Conservation (phyloP, 179 eudicot genomes). For the Camellia oleifera region DNA sequence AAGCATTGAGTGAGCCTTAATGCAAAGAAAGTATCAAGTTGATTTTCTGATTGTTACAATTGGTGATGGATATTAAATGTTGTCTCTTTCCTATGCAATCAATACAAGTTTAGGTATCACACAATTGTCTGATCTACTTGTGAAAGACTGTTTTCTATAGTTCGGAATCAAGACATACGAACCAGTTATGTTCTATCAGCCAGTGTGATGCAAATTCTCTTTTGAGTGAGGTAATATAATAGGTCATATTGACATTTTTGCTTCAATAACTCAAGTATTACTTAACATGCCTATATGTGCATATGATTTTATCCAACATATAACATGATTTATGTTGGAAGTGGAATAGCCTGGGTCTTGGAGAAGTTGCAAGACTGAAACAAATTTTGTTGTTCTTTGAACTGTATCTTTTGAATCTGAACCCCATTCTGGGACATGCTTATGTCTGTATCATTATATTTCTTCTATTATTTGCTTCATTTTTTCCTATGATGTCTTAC, state of each 20-base stretch:
- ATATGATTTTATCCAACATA: too few species aligned
- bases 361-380: background rate
- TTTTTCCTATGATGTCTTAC: too few species aligned
- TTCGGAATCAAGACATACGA: conserved; percentile 83
- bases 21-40: background rate
- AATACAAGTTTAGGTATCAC: background rate
- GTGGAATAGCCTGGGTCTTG: background rate
- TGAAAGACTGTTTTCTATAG: conserved; percentile 35
- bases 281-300: background rate
- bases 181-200: conserved; percentile 91
- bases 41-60: background rate
- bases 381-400: background rate
- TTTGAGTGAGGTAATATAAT: conserved; percentile 71
- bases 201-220: conserved; percentile 92
- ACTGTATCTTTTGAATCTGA: background rate
- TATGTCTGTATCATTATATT: background rate
- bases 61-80: background rate
- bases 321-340: background rate
- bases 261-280: background rate
- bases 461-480: background rate
- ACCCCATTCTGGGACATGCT: background rate
- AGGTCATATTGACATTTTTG: background rate
- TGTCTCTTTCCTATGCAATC: background rate
- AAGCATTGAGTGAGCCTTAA: background rate
- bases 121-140: conserved; percentile 6